These are phyloP conservation scores for Rhodotorula sphaerocarpa DNA, from an alignment of 768 basidiomycete genomes.

Conservation along the genomic window DNA sequence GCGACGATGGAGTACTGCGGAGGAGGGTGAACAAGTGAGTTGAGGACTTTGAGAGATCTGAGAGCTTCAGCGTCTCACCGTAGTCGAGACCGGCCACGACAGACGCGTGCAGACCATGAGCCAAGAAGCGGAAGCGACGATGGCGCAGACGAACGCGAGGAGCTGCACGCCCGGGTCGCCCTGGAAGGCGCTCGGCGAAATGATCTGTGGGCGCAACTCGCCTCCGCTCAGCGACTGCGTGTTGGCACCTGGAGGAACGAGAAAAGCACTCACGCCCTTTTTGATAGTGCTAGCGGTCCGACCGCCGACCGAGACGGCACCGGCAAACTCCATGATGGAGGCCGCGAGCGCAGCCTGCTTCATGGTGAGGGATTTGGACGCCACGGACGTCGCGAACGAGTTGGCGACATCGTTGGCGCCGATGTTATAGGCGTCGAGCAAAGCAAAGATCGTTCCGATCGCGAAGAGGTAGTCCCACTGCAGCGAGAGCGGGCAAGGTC, in stretches of 20 bases:
- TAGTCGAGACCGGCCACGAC: conserved; percentile 47
- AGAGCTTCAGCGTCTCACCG: conserved; percentile 28
- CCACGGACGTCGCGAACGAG: conserved; percentile 45
- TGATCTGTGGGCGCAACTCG: no score
- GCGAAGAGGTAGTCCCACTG: no score
- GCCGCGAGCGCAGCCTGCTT: conserved; percentile 45
- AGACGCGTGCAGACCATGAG: conserved; percentile 44
- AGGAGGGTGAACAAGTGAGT: conserved; percentile 34
- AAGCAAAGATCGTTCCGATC: no score
- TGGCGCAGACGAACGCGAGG: conserved; percentile 46
- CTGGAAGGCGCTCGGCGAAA: conserved; percentile 41
- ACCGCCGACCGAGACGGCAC: conserved; percentile 45
- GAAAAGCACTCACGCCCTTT: no score
- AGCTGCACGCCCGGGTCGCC: conserved; percentile 45
- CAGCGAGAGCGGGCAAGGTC: no score
- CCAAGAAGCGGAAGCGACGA: conserved; percentile 41
- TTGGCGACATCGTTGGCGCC: conserved; percentile 41
- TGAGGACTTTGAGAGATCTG: no score
- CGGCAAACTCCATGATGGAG: conserved; percentile 32
- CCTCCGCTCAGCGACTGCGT: no score
- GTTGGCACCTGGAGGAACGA: no score
- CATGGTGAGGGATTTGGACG: conserved; percentile 45
- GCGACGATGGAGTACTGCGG: conserved; percentile 43
- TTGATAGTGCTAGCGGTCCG: conserved; percentile 45
- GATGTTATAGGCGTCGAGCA: conserved; percentile 44